These are phyloP conservation scores for Pseudopyricularia javanii DNA, from an alignment of 2,329 filamentous ascomycete genomes.

Conservation along the genomic window DNA sequence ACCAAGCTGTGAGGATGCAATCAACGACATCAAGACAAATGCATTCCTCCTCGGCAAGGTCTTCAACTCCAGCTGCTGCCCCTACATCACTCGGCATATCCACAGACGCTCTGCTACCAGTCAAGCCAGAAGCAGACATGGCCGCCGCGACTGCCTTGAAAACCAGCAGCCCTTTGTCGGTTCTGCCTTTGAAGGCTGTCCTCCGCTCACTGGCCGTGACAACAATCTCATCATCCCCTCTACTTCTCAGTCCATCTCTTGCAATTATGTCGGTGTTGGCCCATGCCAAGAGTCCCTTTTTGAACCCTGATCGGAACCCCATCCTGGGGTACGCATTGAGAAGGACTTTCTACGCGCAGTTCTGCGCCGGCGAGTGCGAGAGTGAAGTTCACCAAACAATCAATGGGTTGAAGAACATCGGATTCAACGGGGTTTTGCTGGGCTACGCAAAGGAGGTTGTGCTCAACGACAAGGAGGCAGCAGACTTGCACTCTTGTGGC, in stretches of 20 bases:
- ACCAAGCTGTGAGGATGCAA: neutral
- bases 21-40: slow-evolving; percentile 11
- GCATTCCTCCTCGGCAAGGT: slow-evolving; percentile 14
- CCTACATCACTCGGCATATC: neutral
- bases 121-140: neutral
- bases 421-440: slow-evolving; percentile 74
- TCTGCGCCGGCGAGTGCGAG: slow-evolving; percentile 71
- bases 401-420: slow-evolving; percentile 54
- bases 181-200: slow-evolving; percentile 54
- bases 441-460: slow-evolving; percentile 78
- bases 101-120: neutral
- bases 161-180: slow-evolving; percentile 35
- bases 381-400: slow-evolving; percentile 57
- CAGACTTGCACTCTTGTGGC: slow-evolving; percentile 27
- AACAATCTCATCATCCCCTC: slow-evolving; percentile 55
- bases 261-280: slow-evolving; percentile 57
- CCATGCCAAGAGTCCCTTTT: slow-evolving; percentile 49
- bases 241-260: slow-evolving; percentile 60
- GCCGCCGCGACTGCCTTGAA: neutral
- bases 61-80: slow-evolving; percentile 7
- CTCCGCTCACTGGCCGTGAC: slow-evolving; percentile 59
- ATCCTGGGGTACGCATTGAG: slow-evolving; percentile 60
- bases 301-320: slow-evolving; percentile 66
- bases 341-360: slow-evolving; percentile 80
- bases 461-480: slow-evolving; percentile 41